A percentile compares a stretch with the other conserved stretches of the same genome.
Evolutionary conservation across 2,329 filamentous ascomycete species (phyloP).

Genomic region (Aspergillus udagawae): DNA sequence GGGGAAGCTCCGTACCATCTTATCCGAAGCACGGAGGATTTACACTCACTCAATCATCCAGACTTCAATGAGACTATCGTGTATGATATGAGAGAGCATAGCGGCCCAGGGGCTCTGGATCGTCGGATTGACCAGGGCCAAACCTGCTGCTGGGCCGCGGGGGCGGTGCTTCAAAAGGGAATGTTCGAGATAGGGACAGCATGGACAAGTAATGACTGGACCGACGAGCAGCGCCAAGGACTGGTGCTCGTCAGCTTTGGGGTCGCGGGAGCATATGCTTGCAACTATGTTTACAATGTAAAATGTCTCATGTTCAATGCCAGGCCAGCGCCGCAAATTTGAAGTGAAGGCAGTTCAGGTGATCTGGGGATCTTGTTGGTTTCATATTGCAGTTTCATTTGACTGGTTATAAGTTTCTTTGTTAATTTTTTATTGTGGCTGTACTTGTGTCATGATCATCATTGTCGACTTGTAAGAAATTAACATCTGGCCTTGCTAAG

Average conservation of each 20-base stretch:
- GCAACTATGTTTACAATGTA: not conserved
- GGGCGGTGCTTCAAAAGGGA: not conserved
- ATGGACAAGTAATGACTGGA: not conserved
- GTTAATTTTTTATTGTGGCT: not conserved
- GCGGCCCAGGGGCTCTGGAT: not conserved
- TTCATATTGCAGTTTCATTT: not conserved
- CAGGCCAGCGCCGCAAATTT: not conserved
- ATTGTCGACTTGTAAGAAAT: too few species aligned
- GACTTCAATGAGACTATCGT: not conserved
- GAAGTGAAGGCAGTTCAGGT: not conserved
- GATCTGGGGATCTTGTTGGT: not conserved
- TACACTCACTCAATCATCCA: not conserved
- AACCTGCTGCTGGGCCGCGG: not conserved
- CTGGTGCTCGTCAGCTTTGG: not conserved
- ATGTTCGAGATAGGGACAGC: not conserved
- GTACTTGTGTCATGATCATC: too few species aligned
- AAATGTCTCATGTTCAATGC: not conserved
- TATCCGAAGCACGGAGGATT: not conserved
- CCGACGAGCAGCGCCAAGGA: not conserved
- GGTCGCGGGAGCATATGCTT: not conserved
- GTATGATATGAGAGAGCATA: not conserved
- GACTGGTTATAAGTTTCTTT: not conserved
- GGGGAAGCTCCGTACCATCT: not conserved
- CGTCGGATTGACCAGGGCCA: not conserved
- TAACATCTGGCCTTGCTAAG: too few species aligned